Base-by-base conservation (phyloP, 2,329 filamentous ascomycete species). In the Ophioceras dolichostomum region DNA sequence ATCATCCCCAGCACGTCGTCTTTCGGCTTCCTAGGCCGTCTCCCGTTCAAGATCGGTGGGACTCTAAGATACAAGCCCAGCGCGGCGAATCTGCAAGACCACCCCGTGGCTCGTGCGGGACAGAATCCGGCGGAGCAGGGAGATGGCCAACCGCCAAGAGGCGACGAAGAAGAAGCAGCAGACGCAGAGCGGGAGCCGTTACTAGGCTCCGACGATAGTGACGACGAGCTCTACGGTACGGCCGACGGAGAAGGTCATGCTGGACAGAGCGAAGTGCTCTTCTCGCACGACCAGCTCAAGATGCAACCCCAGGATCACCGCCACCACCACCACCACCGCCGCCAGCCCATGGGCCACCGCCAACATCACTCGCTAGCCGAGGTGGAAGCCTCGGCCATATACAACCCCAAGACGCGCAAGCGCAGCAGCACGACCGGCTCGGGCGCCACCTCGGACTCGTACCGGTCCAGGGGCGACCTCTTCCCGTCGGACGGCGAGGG, bases 1-100 rank as follows among this genome's bases (percentile, higher is more conserved):
- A 76, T 94, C n/a, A 93, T 94, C 37, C 86, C 87, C 1, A 85
- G 81, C 49, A 88, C 84, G 4, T 84, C 83, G 32, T 78, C 87
- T 35, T 73, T 94, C 45, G 86, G 88, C 0, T 95, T 95, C 50
- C 59, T 94, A 29, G 81, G 83, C 47, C 72, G 81, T 37, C 62
- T 95, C 44, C 88, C 89, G 10, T 95, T 86, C 68, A 85, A 81
- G 51, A 67, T 94, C 51, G 86, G 87, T 26, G 79, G 82, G 4
- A 84, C 81, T 3, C 57, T 94, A 47, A 73, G 84, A 52, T 96
- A 96, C 56, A 85, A 86, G 54, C 89, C 89, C 22, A 93, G 84
- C 39, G 87, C 86, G 21, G 88, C 89, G 34, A 86, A 94, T 60
- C 58, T 96, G 44, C 85, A 88, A 49, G 89, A 95, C 41, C 81